Base-by-base conservation (phyloP, 306 rosid species). In the Nissolia schottii region DNA sequence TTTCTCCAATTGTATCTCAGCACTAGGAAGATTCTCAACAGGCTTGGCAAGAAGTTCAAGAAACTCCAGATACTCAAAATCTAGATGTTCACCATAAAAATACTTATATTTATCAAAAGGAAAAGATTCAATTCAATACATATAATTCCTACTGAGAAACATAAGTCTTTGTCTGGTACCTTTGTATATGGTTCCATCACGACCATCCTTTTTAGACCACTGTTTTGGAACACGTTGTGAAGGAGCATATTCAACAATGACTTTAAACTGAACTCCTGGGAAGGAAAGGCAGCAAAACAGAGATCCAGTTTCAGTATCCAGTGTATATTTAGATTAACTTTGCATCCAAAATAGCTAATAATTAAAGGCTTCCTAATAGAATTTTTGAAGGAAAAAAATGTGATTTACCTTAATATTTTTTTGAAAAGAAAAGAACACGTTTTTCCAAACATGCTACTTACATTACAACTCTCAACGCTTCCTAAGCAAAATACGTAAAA, bases 11-110 rank as follows among this genome's bases (percentile, higher is more conserved):
- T 90, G 92, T 73, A 85, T 84, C 82, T 90, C 92, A 8, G 96
- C 96, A 70, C 92, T 90, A 9, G 96, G 92, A 79, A 90, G 96
- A 82, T 84, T 87, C 87, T 90, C 92, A 13, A 80, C 79, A 61
- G 96, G 96, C 77, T 90, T 87, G 34, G 84, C 82, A 73, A 83
- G 81, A 70, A 68, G 82, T 77, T 89, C 86, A 71, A 89, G 96
- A 80, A 89, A 89, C 76, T 87, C 85, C 80, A 85, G 79, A 83
- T 87, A 89, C 70, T 89, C 90, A 62, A 88, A 82, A 87, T 89
- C 96, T 89, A 83, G 74, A 86, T 57, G 79, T 73, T 80, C 79
- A 84, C 54, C 80, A 79, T 19, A 64, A 11, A 81, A 89, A 85
- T 49, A 78, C 70, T 69, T 35, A 75, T 45, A 75, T 56, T 89